These are phyloP conservation scores for Aspergillus sp. DNA, from an alignment of 2,329 filamentous ascomycete species.

Conservation along the genomic window DNA sequence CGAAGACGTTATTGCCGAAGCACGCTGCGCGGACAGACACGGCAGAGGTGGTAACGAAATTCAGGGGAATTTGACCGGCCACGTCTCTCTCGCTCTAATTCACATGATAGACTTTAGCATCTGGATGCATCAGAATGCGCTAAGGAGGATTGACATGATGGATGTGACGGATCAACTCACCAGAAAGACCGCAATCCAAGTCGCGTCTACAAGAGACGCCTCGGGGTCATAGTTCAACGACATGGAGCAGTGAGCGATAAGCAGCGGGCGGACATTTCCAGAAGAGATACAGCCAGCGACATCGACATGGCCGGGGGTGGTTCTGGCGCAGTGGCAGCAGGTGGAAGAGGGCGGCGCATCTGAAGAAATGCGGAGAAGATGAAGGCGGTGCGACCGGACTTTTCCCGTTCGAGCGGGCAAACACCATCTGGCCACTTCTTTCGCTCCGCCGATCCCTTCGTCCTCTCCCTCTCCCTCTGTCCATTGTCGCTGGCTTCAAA, in stretches of 20 bases:
- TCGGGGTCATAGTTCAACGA: slow-evolving; percentile 42
- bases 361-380: slow-evolving; percentile 5
- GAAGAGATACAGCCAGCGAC: neutral
- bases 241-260: slow-evolving; percentile 32
- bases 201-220: slow-evolving; percentile 35
- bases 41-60: slow-evolving; percentile 59
- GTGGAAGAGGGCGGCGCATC: neutral
- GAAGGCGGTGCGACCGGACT: slow-evolving; percentile 17
- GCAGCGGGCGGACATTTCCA: neutral
- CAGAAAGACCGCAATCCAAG: slow-evolving; percentile 41
- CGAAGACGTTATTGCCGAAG: slow-evolving; percentile 56
- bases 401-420: slow-evolving; percentile 1
- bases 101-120: slow-evolving; percentile 13
- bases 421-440: slow-evolving; percentile 22
- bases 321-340: neutral
- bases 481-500: neutral
- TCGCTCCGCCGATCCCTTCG: slow-evolving; percentile 7
- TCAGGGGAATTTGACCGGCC: slow-evolving; percentile 59
- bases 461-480: neutral
- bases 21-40: slow-evolving; percentile 60
- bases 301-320: neutral
- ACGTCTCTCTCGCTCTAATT: slow-evolving; percentile 60
- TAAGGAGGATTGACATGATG: neutral
- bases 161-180: slow-evolving; percentile 25
- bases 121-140: neutral